Evolutionary conservation across 371 early-diverging fungal species (phyloP), one percentile per base, ranked within the genome.

Genomic region (Mucor irregularis): DNA sequence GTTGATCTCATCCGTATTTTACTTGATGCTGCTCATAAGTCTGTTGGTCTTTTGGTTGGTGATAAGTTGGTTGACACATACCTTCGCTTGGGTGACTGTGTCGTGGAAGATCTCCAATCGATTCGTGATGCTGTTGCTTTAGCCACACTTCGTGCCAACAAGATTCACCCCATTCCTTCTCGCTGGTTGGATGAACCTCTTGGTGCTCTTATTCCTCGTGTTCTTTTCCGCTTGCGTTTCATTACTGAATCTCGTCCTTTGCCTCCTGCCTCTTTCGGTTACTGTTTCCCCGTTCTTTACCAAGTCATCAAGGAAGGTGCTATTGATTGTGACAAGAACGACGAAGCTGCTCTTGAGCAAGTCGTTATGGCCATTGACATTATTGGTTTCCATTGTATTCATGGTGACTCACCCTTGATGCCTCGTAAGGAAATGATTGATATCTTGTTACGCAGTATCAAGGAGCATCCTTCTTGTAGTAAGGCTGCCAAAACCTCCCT

Each of bases 391-490:
- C 86, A 86, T 73, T 73, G 78, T 28, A 59, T 70, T 13, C 64
- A 76, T 21, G 91, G 85, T 31, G 73, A 67, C 22, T 80, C 82
- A 5, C 62, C 66, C 8, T 40, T 80, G 7, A 64, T 90, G 58
- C 95, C 95, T 16, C 82, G 94, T 21, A 71, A 74, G 46, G 85
- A 84, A 35, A 91, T 94, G 87, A 73, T 92, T 28, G 73, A 75
- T 3, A 74, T 83, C 58, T 66, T 93, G 51, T 62, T 94, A 19
- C 80, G 62, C 22, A 74, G 81, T 60, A 94, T 89, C 82, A 86
- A 74, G 61, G 85, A 71, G 31, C 89, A 82, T 73, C 88, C 84
- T 48, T 75, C 72, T 66, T 84, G 75, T 58, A 84, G 77, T 59
- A 84, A 80, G 66, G 71, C 53, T 61, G 89, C 81, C 31, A 85